Evolutionary conservation across 2,329 filamentous ascomycete species (phyloP).

Genomic region (Didymella keratinophila): DNA sequence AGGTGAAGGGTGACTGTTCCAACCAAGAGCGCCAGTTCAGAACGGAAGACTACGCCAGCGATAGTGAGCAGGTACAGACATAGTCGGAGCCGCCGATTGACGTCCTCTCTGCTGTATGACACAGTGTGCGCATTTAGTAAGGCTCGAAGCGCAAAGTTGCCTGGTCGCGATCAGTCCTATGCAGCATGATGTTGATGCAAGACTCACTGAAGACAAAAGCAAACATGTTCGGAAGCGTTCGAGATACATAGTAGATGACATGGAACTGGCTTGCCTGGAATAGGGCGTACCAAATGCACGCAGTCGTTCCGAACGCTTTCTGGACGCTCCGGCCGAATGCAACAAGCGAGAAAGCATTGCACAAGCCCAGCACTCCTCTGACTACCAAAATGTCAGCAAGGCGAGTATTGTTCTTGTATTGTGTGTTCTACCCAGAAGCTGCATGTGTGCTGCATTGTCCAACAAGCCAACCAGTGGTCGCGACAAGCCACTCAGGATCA

Average conservation of each 20-base stretch:
- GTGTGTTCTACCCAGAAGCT: constrained; percentile 60
- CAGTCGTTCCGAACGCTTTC: constrained; percentile 71
- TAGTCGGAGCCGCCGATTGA: constrained; percentile 63
- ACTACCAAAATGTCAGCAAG: constrained; percentile 55
- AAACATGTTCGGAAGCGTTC: constrained; percentile 96
- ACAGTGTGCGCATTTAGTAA: constrained; percentile 58
- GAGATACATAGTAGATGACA: constrained; percentile 87
- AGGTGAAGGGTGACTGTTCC: constrained; percentile 71
- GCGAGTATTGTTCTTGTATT: neutral
- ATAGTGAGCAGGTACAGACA: constrained; percentile 79
- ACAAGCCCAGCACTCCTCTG: constrained; percentile 76
- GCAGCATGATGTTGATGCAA: neutral
- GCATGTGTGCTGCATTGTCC: constrained; percentile 63
- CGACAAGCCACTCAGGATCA: constrained; percentile 76
- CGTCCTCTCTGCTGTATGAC: constrained; percentile 45
- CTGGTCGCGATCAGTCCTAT: constrained; percentile 51
- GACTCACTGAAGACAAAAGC: constrained; percentile 82
- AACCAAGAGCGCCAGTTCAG: constrained; percentile 85
- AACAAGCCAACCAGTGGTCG: constrained; percentile 69
- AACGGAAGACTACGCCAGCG: constrained; percentile 84
- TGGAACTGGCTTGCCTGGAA: constrained; percentile 90
- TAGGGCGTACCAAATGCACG: constrained; percentile 79
- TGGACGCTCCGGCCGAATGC: constrained; percentile 70
- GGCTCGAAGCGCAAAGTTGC: constrained; percentile 68
- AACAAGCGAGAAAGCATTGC: constrained; percentile 75